Evolutionary conservation across 1,284 basidiomycete species (phyloP), one percentile per base, ranked within the genome.

Genomic region (Pseudozyma thailandica): DNA sequence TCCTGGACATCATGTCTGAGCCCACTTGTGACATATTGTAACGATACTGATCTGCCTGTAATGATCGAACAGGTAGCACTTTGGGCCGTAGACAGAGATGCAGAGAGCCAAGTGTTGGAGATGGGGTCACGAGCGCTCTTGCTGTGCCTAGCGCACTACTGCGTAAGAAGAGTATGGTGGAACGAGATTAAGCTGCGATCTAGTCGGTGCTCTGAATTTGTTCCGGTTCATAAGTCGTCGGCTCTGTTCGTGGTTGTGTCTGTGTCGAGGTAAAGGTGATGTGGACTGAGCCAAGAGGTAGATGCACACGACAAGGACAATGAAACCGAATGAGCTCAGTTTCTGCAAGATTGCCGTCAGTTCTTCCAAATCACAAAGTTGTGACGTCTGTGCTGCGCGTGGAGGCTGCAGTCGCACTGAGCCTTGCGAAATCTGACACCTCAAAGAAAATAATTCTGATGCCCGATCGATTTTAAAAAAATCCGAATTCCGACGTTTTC

Each of bases 11-110:
- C 13, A 21, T 12, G 6, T 25, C 18, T 1, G n/a, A 6, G 8
- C 48, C 50, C 30, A 39, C 31, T 16, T 55, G 51, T 33, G 57
- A 58, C 65, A 69, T 69, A 43, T n/a, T 54, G 27, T 13, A 33
- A 18, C 30, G 25, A 0, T 10, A 8, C 16, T 35, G n/a, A 15
- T n/a, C 20, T 15, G 48, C 37, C 45, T 13, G 26, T 16, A 12
- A 18, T 35, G 10, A 15, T 18, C 8, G 13, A 12, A 12, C 23
- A n/a, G 37, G 27, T 18, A 18, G 38, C 12, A n/a, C 20, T 23
- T 18, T 23, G n/a, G 15, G 8, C 13, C 15, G 33, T 5, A 35
- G 8, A 12, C 13, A 35, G 15, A 35, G 6, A n/a, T n/a, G 6
- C 13, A n/a, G 33, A 5, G 6, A 16, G 33, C 33, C 5, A n/a